phyloP scores from a whole-genome alignment of 2,329 filamentous ascomycete genomes.

The Lasiodiplodia sp. region DNA sequence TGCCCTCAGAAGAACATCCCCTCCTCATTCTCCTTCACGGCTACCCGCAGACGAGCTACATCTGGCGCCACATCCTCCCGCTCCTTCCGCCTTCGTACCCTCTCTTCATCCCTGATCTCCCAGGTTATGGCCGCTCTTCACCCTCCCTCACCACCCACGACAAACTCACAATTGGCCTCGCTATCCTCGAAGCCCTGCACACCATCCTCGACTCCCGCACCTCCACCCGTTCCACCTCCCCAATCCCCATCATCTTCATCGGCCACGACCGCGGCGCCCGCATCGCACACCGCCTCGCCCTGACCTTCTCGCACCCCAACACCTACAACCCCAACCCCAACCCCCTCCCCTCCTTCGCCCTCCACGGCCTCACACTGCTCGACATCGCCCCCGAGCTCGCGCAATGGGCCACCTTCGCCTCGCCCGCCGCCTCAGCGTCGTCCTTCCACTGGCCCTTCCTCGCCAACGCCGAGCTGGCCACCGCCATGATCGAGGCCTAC shows the following conservation, averaged over 20 bases:
- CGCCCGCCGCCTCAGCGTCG: conserved; percentile 52
- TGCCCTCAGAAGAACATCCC: not conserved
- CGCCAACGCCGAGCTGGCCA: conserved; percentile 60
- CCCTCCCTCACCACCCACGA: conserved; percentile 30
- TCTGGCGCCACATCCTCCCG: conserved; percentile 36
- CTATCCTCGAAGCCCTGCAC: conserved; percentile 38
- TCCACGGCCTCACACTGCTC: conserved; percentile 34
- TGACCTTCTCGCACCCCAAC: conserved; percentile 41
- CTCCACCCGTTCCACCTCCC: not conserved
- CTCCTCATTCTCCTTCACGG: not conserved
- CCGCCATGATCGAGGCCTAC: conserved; percentile 55
- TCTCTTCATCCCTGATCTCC: conserved; percentile 43
- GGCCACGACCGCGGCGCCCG: conserved; percentile 65
- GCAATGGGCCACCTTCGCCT: conserved; percentile 57
- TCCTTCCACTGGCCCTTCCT: conserved; percentile 69
- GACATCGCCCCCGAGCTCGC: conserved; percentile 63
- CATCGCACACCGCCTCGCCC: conserved; percentile 62
- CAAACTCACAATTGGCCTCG: conserved; percentile 41
- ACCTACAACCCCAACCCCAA: not conserved
- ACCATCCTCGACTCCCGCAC: conserved; percentile 33
- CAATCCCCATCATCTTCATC: conserved; percentile 49
- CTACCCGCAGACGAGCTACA: conserved; percentile 6
- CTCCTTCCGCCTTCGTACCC: conserved; percentile 39
- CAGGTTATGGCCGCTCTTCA: conserved; percentile 40
- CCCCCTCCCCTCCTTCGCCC: not conserved